phyloP scores from a whole-genome alignment of 2,329 filamentous ascomycete genomes.

The Pseudogymnoascus destructans region DNA sequence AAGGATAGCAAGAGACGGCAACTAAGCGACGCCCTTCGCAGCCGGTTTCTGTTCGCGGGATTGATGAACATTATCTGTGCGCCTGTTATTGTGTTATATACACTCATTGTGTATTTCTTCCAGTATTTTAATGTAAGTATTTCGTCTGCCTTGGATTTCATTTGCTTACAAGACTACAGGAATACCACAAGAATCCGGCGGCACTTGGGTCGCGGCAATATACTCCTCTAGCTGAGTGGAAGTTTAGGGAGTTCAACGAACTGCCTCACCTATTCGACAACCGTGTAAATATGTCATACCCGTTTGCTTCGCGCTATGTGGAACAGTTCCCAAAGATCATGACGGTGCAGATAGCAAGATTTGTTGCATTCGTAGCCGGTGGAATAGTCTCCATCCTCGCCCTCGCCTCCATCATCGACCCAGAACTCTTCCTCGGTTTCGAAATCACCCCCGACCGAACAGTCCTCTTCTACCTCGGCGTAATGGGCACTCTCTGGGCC shows the following conservation, averaged over 20 bases:
- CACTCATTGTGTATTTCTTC: conserved; percentile 82
- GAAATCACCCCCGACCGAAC: conserved; percentile 83
- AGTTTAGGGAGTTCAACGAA: conserved; percentile 97
- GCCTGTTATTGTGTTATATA: conserved; percentile 76
- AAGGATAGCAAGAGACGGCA: conserved; percentile 68
- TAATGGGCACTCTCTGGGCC: conserved; percentile 75
- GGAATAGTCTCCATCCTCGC: conserved; percentile 77
- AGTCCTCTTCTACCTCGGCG: conserved; percentile 76
- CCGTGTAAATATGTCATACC: conserved; percentile 85
- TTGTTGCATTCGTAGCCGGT: conserved; percentile 76
- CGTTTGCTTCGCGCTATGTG: conserved; percentile 81
- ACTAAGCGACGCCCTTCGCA: conserved; percentile 64
- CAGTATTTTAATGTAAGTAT: conserved; percentile 73
- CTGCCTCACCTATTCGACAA: conserved; percentile 83
- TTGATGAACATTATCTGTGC: conserved; percentile 76
- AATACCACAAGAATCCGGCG: conserved; percentile 88
- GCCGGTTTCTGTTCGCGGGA: conserved; percentile 70
- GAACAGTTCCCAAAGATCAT: conserved; percentile 96
- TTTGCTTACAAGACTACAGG: conserved; percentile 34
- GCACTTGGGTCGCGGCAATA: conserved; percentile 81
- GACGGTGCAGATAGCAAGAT: conserved; percentile 70
- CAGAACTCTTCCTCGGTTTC: conserved; percentile 81
- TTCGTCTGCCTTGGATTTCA: background rate
- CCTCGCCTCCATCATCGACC: conserved; percentile 73
- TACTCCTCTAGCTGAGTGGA: conserved; percentile 91